phyloP scores from a whole-genome alignment of 495 filamentous ascomycete species.

The Penicillium malachiteum region DNA sequence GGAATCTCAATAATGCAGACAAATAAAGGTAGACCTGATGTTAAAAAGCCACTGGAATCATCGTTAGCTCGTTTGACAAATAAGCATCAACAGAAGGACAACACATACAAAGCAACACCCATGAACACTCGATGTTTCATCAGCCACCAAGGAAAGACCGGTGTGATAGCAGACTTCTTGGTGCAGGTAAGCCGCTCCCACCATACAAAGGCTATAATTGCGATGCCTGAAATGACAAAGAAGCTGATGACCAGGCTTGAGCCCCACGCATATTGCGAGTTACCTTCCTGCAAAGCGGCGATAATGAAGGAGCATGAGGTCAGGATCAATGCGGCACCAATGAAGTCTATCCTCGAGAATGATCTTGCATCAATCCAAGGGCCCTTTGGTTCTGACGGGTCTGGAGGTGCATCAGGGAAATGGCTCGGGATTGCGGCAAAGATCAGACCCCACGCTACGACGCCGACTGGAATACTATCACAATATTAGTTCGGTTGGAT shows the following conservation, averaged over 20 bases:
- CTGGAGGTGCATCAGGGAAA: background rate
- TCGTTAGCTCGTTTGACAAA: background rate
- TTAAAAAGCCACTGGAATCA: constrained; percentile 35
- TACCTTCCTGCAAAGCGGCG: constrained; percentile 54
- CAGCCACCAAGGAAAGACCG: constrained; percentile 27
- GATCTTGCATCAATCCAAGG: background rate
- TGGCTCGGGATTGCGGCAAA: background rate
- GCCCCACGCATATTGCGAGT: constrained; percentile 38
- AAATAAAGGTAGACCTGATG: constrained; percentile 54
- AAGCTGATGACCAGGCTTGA: constrained; percentile 40
- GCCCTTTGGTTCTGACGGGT: background rate
- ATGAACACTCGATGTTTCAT: constrained; percentile 18
- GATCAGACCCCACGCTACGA: background rate
- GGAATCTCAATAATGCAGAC: constrained; percentile 54
- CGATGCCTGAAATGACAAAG: constrained; percentile 25
- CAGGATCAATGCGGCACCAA: constrained; percentile 4
- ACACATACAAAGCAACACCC: constrained; percentile 15
- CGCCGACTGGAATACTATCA: background rate
- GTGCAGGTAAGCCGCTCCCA: constrained; percentile 10
- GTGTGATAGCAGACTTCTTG: background rate
- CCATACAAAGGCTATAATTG: constrained; percentile 13
- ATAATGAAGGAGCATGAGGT: constrained; percentile 37
- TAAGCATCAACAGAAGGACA: background rate
- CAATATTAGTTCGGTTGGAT: background rate
- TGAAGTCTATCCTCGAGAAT: background rate